Evolutionary conservation across 441 rosid genomes (phyloP).

Genomic region (Pelargonium myrrhifolium): DNA sequence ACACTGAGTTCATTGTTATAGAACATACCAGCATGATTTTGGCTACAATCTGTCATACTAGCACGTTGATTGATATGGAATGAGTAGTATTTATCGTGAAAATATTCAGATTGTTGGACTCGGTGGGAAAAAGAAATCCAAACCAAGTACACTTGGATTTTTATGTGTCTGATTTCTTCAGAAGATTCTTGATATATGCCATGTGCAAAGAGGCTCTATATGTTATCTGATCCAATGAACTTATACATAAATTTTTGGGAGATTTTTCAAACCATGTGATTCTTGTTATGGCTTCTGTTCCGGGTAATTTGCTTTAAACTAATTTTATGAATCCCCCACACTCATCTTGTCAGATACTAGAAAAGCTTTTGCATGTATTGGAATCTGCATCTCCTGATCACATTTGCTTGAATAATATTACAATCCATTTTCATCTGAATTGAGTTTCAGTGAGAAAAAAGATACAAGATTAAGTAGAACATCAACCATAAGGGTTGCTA

Average conservation of each 20-base stretch:
- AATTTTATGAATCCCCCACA: too few species aligned
- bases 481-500: background rate
- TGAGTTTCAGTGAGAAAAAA: background rate
- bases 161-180: background rate
- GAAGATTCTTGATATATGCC: background rate
- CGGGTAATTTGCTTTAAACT: too few species aligned
- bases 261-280: too few species aligned
- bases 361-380: background rate
- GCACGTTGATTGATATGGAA: background rate
- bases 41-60: background rate
- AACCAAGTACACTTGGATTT: background rate
- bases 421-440: conserved; percentile 5
- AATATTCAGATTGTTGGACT: background rate
- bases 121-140: background rate
- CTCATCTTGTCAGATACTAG: too few species aligned
- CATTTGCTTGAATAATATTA: background rate
- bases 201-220: too few species aligned
- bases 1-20: background rate
- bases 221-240: too few species aligned
- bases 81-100: background rate
- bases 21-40: background rate
- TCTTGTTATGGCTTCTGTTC: too few species aligned
- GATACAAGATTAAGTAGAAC: background rate
- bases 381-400: background rate
- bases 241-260: too few species aligned